These are phyloP conservation scores for Letharia lupina DNA, from an alignment of 495 filamentous ascomycete species.

Conservation along the genomic window DNA sequence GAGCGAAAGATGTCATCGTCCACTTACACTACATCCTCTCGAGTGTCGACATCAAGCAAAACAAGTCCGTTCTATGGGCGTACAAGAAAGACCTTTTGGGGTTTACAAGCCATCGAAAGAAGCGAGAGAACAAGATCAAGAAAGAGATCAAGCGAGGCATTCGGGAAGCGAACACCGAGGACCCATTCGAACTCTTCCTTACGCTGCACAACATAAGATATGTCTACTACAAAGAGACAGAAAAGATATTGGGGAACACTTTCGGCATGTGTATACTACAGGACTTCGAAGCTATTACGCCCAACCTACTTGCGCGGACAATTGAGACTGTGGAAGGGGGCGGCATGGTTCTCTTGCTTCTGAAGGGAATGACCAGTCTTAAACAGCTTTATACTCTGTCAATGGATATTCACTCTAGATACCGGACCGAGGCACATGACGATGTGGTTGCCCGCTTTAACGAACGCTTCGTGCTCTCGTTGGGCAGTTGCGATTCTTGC, in stretches of 20 bases:
- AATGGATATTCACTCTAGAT: conserved; percentile 97
- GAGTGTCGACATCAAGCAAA: conserved; percentile 80
- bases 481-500: conserved; percentile 89
- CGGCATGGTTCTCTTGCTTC: conserved; percentile 76
- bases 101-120: conserved; percentile 93
- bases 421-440: conserved; percentile 91
- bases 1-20: conserved; percentile 94
- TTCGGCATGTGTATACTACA: conserved; percentile 98
- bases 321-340: conserved; percentile 98
- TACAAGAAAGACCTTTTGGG: conserved; percentile 97
- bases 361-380: conserved; percentile 95
- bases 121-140: conserved; percentile 95
- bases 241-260: conserved; percentile 97
- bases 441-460: conserved; percentile 97
- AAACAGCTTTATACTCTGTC: conserved; percentile 95
- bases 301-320: conserved; percentile 87
- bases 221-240: conserved; percentile 99
- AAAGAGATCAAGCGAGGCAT: conserved; percentile 95
- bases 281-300: conserved; percentile 96
- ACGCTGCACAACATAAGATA: conserved; percentile 95
- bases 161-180: conserved; percentile 88
- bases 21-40: conserved; percentile 92
- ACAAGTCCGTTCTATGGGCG: conserved; percentile 97
- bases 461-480: conserved; percentile 90
- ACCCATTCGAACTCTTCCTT: conserved; percentile 97